phyloP scores from a whole-genome alignment of 1,139 yeast genomes.

The Petasospora fabianii region DNA sequence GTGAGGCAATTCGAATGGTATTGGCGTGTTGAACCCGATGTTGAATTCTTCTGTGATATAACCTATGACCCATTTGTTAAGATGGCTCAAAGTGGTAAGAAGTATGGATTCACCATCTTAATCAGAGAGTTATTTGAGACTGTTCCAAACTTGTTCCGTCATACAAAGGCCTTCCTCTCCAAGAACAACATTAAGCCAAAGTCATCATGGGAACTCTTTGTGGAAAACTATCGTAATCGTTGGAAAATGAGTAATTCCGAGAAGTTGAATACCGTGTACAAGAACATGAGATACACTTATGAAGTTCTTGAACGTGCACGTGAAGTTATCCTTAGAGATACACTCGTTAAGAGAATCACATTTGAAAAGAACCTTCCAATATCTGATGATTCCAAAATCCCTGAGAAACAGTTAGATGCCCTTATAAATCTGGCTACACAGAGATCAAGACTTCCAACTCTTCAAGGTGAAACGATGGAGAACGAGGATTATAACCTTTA shows the following conservation, averaged over 20 bases:
- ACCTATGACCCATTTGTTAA: slow-evolving; percentile 87
- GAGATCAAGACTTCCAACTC: slow-evolving; percentile 32
- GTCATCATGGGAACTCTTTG: slow-evolving; percentile 56
- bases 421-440: slow-evolving; percentile 18
- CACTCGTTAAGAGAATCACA: slow-evolving; percentile 9
- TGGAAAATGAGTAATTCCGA: slow-evolving; percentile 29
- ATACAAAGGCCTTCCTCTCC: slow-evolving; percentile 60
- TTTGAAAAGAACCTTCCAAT: slow-evolving; percentile 10
- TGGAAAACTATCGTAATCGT: slow-evolving; percentile 30
- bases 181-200: slow-evolving; percentile 45
- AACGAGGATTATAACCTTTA: slow-evolving; percentile 72
- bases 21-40: slow-evolving; percentile 93
- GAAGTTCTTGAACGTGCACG: slow-evolving; percentile 17
- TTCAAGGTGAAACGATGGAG: slow-evolving; percentile 52
- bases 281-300: slow-evolving; percentile 23
- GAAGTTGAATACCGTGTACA: slow-evolving; percentile 26
- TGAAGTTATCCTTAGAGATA: slow-evolving; percentile 21
- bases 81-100: slow-evolving; percentile 66
- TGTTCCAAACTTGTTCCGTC: slow-evolving; percentile 73
- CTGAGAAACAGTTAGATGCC: slow-evolving; percentile 22
- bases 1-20: slow-evolving; percentile 76
- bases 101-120: slow-evolving; percentile 79
- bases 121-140: slow-evolving; percentile 74
- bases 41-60: slow-evolving; percentile 82
- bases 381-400: slow-evolving; percentile 14